A percentile compares a stretch with the other conserved stretches of the same genome.
These are phyloP conservation scores for Daldinia loculata DNA, from an alignment of 495 filamentous ascomycete species.

Conservation along the genomic window DNA sequence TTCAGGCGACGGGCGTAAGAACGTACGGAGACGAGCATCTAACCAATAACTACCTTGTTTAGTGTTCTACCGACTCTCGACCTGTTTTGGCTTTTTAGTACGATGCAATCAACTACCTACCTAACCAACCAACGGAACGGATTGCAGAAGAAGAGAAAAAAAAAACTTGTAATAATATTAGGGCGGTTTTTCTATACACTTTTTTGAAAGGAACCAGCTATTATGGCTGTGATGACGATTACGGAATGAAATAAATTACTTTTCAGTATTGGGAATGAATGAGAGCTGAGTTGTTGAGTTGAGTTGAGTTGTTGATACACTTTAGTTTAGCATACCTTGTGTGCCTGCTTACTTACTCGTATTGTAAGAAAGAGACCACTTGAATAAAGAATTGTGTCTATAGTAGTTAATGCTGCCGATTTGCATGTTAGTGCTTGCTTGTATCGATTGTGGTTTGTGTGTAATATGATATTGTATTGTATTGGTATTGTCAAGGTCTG, in stretches of 20 bases:
- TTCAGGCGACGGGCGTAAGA: not conserved
- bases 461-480: too few relatives aligned
- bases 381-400: constrained; percentile 2
- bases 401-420: not conserved
- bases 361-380: not conserved
- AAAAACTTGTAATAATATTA: constrained; percentile 29
- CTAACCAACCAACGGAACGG: not conserved
- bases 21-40: not conserved
- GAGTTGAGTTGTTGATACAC: not conserved
- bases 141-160: not conserved
- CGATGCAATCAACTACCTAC: not conserved
- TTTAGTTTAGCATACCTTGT: constrained; percentile 6
- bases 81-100: not conserved
- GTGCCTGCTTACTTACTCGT: not conserved
- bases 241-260: constrained; percentile 9
- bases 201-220: not conserved
- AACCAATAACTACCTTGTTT: not conserved
- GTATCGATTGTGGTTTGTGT: not conserved
- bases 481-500: too few relatives aligned
- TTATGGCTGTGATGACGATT: constrained; percentile 3
- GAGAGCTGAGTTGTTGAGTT: not conserved
- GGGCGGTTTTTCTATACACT: not conserved
- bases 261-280: not conserved
- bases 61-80: not conserved
- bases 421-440: not conserved